Conservation (phyloP, 202 grass and related monocot species). For the Saccharum hybrid region DNA sequence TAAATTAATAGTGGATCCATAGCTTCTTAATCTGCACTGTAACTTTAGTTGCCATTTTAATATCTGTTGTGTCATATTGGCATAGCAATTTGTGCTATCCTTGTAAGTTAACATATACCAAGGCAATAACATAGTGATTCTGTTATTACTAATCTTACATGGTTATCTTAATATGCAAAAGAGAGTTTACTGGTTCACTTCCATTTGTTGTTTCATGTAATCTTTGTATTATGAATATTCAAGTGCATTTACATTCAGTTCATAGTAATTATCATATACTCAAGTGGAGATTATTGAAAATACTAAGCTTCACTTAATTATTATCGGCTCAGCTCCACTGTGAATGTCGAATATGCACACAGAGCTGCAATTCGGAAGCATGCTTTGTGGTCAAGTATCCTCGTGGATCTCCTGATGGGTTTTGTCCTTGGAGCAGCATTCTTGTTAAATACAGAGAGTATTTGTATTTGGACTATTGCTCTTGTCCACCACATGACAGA, state of each 20-base stretch:
- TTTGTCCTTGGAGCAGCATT: slow-evolving; percentile 62
- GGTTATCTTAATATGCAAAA: slow-evolving; percentile 1
- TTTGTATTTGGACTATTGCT: slow-evolving; percentile 65
- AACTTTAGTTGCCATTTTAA: neutral
- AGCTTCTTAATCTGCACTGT: slow-evolving; percentile 8
- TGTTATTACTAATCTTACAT: neutral
- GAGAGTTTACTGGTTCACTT: slow-evolving; percentile 24
- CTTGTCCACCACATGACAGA: slow-evolving; percentile 63
- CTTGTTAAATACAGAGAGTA: slow-evolving; percentile 58
- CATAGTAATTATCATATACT: slow-evolving; percentile 24
- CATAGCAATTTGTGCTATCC: slow-evolving; percentile 10
- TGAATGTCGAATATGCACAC: slow-evolving; percentile 72
- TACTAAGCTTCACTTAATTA: slow-evolving; percentile 13
- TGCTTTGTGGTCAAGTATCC: slow-evolving; percentile 70
- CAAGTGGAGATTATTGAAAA: neutral
- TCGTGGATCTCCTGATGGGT: slow-evolving; percentile 75
- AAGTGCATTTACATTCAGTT: slow-evolving; percentile 41
- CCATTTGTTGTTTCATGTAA: slow-evolving; percentile 36
- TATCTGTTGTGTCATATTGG: slow-evolving; percentile 19
- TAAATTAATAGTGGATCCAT: slow-evolving; percentile 35
- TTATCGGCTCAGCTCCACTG: slow-evolving; percentile 49
- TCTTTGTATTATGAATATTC: slow-evolving; percentile 22
- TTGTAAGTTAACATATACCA: slow-evolving; percentile 18
- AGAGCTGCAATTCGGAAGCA: slow-evolving; percentile 76
- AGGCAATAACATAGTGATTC: neutral